A percentile compares a stretch with the other conserved stretches of the same genome.
phyloP scores from a whole-genome alignment of 176 grass and related monocot genomes.

The Juncus inflexus region DNA sequence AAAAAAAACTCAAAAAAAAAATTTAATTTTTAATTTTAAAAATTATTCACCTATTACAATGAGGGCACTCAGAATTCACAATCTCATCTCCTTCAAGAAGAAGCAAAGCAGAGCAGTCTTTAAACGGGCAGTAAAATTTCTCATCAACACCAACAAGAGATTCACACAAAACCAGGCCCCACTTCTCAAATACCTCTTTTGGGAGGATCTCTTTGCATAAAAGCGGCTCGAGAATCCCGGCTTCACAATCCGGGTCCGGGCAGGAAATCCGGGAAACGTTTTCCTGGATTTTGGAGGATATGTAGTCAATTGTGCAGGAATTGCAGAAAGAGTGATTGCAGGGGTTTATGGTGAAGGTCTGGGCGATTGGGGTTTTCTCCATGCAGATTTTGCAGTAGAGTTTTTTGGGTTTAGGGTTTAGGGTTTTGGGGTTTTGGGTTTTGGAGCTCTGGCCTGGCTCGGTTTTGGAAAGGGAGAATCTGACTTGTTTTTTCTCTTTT shows the following conservation, averaged over 20 bases:
- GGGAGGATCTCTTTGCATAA: conserved; percentile 10
- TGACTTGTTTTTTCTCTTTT: too few relatives aligned
- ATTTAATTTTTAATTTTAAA: too few relatives aligned
- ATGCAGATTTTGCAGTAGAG: conserved; percentile 56
- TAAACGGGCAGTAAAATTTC: conserved; percentile 28
- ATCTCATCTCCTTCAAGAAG: conserved; percentile 4
- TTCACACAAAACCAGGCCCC: conserved; percentile 13
- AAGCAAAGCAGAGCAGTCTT: conserved; percentile 28
- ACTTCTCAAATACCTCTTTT: conserved; percentile 11
- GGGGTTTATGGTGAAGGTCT: background rate
- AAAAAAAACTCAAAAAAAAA: too few relatives aligned
- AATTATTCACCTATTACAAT: conserved; percentile 30
- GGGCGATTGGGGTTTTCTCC: conserved; percentile 18
- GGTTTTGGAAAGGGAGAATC: too few relatives aligned
- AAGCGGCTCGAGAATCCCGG: background rate
- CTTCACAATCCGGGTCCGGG: conserved; percentile 11
- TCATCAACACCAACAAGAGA: background rate
- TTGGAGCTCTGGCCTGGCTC: too few relatives aligned
- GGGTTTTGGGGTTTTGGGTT: too few relatives aligned
- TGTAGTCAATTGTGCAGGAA: conserved; percentile 11
- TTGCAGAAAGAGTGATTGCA: conserved; percentile 24
- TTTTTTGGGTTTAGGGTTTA: too few relatives aligned
- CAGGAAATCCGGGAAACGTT: background rate
- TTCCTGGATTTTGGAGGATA: conserved; percentile 18
- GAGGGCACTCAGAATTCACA: conserved; percentile 40